Evolutionary conservation across 1,284 basidiomycete genomes (phyloP), one percentile per base, ranked within the genome.

Genomic region (Tylopilus sp.): DNA sequence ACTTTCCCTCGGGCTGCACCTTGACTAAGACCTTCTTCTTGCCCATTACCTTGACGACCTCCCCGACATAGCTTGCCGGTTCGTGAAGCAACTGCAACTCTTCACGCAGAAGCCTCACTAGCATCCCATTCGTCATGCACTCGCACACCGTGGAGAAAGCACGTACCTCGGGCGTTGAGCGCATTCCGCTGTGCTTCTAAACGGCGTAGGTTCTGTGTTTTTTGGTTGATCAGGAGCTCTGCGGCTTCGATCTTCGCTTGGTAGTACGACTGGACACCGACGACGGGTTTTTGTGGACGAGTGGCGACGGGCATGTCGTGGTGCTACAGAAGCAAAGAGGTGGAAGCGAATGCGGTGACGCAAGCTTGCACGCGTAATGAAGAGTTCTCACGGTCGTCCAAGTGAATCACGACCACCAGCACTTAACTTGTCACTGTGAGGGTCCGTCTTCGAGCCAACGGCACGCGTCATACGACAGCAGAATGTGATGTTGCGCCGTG

Each of bases 1-100:
- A 98, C 81, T 98, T 97, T 52, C 95, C 95, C 73, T 98, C 96
- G 0, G 96, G 96, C 68, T 98, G 96, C 8, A 99, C 93, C 71
- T 99, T 99, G 59, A 99, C 96, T 37, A 99, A 75, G 5, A 98
- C 94, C 73, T 97, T 97, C 70, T 88, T 98, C 87, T 98, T 98
- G 52, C 95, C 92, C 96, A 98, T 98, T 16, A 97, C 90, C 71
- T 97, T 99, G 60, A 98, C 88, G 3, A 99, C 87, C 72, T 98
- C 97, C 21, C 96, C 96, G 25, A 99, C 96, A 73, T 98, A 98
- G 62, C 89, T 93, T 30, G 94, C 96, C 0, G 97, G 95, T 66
- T 99, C 96, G 60, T 97, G 94, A 2, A 99, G 74, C 9, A 99
- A 76, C 64, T 98, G 94, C 3, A 98, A 76, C 71, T 99, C 96